These are phyloP conservation scores for Acacia melanoxylon DNA, from an alignment of 306 rosid species.

Conservation along the genomic window DNA sequence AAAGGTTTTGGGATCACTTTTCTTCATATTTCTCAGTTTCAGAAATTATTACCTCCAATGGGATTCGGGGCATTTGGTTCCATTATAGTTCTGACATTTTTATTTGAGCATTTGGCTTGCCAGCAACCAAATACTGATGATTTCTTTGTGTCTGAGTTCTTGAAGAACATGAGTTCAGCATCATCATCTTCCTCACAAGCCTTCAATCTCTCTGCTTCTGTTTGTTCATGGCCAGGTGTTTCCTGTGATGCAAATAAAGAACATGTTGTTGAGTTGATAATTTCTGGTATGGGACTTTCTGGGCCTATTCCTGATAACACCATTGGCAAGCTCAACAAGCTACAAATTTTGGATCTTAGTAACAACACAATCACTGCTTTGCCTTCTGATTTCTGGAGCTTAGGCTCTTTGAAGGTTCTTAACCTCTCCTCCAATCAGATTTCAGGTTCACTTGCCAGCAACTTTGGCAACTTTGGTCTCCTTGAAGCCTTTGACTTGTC, in stretches of 20 bases:
- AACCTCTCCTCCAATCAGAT: slow-evolving; percentile 73
- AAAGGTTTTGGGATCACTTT: slow-evolving; percentile 34
- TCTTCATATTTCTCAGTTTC: slow-evolving; percentile 28
- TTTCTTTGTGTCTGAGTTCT: slow-evolving; percentile 67
- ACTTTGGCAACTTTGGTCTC: slow-evolving; percentile 81
- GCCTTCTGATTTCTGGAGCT: slow-evolving; percentile 94
- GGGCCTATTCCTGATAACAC: slow-evolving; percentile 84
- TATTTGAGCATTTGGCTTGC: slow-evolving; percentile 65
- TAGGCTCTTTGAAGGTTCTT: slow-evolving; percentile 67
- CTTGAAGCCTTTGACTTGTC: slow-evolving; percentile 82
- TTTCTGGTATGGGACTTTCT: slow-evolving; percentile 66
- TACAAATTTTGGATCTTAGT: slow-evolving; percentile 85
- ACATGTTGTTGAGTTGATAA: slow-evolving; percentile 45
- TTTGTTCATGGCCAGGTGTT: slow-evolving; percentile 83
- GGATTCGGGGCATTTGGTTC: slow-evolving; percentile 63
- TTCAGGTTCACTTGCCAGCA: slow-evolving; percentile 74
- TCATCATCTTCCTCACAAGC: slow-evolving; percentile 34
- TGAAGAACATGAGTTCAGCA: slow-evolving; percentile 51
- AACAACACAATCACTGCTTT: slow-evolving; percentile 67
- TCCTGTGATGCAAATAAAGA: slow-evolving; percentile 58
- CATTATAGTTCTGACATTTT: slow-evolving; percentile 59
- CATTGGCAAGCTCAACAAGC: slow-evolving; percentile 74
- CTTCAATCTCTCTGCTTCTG: slow-evolving; percentile 63
- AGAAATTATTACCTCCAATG: slow-evolving; percentile 46
- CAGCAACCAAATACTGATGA: slow-evolving; percentile 91